Evolutionary conservation across 2,329 filamentous ascomycete species (phyloP).

Genomic region (Scopulariopsis brevicaulis): DNA sequence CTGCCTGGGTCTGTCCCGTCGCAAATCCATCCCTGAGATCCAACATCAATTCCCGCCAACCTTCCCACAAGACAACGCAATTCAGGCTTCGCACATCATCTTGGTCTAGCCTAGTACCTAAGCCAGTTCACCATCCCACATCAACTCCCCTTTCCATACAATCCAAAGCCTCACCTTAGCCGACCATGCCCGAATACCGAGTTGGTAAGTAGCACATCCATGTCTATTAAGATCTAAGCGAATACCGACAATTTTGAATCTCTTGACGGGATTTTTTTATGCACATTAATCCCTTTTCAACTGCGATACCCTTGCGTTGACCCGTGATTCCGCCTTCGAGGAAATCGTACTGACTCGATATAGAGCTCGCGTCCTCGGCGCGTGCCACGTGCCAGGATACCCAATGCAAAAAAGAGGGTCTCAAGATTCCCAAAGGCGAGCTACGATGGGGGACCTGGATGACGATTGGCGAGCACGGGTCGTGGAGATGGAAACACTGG

Average conservation of each 20-base stretch:
- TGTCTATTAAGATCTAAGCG: too few relatives aligned
- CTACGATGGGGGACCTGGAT: constrained; percentile 69
- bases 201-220: constrained; percentile 24
- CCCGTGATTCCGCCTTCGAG: neutral
- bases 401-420: constrained; percentile 56
- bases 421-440: constrained; percentile 71
- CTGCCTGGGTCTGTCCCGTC: too few relatives aligned
- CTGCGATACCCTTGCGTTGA: neutral
- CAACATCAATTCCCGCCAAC: too few relatives aligned
- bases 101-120: neutral
- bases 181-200: constrained; percentile 32
- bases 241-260: too few relatives aligned
- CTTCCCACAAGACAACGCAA: too few relatives aligned
- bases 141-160: neutral
- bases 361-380: constrained; percentile 59
- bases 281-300: neutral
- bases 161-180: neutral
- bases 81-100: neutral
- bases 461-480: constrained; percentile 45
- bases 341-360: neutral
- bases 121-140: neutral
- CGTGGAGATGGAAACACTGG: constrained; percentile 82
- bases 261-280: neutral
- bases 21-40: too few relatives aligned
- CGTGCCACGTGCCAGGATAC: constrained; percentile 65